Evolutionary conservation across 129 eudicot genomes (phyloP).

Genomic region (Arctium minus): DNA sequence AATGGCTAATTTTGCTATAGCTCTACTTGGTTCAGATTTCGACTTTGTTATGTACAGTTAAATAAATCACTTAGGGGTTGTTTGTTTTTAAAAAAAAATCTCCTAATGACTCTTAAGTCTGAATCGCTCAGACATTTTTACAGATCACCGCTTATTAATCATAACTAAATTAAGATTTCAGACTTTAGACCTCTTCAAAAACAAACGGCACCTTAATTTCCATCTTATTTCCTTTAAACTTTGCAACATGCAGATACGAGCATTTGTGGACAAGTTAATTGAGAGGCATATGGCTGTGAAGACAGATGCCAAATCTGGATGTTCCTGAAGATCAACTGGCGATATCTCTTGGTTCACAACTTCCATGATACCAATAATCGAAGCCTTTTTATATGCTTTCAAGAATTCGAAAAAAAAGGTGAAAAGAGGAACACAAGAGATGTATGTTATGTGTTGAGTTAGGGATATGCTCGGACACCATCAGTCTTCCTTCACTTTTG

Average conservation of each 20-base stretch:
- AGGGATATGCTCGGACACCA: conserved; percentile 22
- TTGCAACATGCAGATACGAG: conserved; percentile 68
- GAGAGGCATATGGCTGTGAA: conserved; percentile 75
- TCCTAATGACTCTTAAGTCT: too few species aligned
- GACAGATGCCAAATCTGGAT: conserved; percentile 52
- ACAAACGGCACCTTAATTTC: neutral
- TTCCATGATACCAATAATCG: neutral
- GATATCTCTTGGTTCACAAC: conserved; percentile 3
- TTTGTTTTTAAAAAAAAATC: too few species aligned
- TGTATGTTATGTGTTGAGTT: conserved; percentile 17
- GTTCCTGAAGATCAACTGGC: conserved; percentile 22
- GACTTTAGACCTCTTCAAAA: too few species aligned
- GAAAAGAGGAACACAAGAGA: conserved; percentile 25
- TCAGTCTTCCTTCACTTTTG: conserved; percentile 17
- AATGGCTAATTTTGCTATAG: neutral
- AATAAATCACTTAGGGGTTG: neutral
- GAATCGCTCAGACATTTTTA: too few species aligned
- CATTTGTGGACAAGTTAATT: conserved; percentile 87
- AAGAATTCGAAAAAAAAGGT: neutral
- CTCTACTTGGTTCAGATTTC: neutral
- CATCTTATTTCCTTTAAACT: conserved; percentile 7
- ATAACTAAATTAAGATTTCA: too few species aligned
- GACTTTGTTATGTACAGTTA: neutral
- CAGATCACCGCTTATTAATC: too few species aligned
- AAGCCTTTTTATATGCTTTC: neutral